Conservation (phyloP, 1,284 basidiomycete genomes). For the Marasmius fiardii region DNA sequence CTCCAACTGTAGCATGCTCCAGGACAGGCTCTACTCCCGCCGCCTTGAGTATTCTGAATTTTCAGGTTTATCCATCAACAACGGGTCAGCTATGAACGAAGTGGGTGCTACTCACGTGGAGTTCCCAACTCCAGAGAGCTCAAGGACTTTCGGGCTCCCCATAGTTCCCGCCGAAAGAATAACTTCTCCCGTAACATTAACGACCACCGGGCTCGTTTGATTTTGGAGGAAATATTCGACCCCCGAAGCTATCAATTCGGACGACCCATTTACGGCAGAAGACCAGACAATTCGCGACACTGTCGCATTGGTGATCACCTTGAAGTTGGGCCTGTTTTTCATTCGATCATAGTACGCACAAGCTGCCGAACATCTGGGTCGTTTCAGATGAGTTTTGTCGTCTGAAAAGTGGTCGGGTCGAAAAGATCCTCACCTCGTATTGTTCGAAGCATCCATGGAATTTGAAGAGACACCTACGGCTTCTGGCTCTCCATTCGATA, state of each 20-base stretch:
- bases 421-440: slow-evolving; percentile 21
- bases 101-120: slow-evolving; percentile 21
- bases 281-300: slow-evolving; percentile 24
- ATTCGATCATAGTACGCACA: slow-evolving; percentile 19
- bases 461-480: slow-evolving; percentile 26
- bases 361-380: neutral
- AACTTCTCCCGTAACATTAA: slow-evolving; percentile 19
- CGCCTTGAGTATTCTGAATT: slow-evolving; percentile 18
- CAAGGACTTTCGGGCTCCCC: slow-evolving; percentile 27
- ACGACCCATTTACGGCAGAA: neutral
- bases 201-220: neutral
- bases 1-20: slow-evolving; percentile 24
- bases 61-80: neutral
- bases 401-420: too few species aligned
- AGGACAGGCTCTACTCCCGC: slow-evolving; percentile 20
- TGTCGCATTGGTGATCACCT: slow-evolving; percentile 21
- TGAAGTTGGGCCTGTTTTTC: slow-evolving; percentile 18
- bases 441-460: slow-evolving; percentile 25
- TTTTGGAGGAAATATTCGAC: slow-evolving; percentile 18
- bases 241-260: slow-evolving; percentile 13
- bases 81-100: neutral
- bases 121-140: slow-evolving; percentile 29
- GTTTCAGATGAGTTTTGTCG: too few species aligned
- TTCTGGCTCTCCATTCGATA: slow-evolving; percentile 23
- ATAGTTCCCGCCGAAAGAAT: slow-evolving; percentile 26